Evolutionary conservation across 2,329 filamentous ascomycete genomes (phyloP).

Genomic region (Trichoderma sp.): DNA sequence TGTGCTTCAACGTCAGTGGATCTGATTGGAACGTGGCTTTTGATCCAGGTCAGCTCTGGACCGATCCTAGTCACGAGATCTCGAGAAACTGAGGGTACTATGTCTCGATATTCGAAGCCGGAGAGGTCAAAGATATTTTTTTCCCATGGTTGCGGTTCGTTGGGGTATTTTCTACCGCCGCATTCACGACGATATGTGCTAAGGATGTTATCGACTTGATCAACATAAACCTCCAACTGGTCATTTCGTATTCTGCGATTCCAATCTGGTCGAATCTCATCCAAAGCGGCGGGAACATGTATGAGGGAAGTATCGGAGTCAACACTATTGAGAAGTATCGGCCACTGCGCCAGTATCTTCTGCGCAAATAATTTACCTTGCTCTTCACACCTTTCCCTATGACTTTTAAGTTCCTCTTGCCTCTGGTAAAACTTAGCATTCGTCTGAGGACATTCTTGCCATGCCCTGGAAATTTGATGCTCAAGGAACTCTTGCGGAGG

Average conservation of each 20-base stretch:
- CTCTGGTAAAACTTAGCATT: no score
- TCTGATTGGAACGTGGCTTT: neutral
- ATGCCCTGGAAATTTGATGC: no score
- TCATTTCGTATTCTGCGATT: conserved; percentile 7
- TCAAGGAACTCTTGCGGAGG: no score
- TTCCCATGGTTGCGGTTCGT: no score
- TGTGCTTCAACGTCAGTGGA: neutral
- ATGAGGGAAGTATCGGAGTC: neutral
- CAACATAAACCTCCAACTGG: neutral
- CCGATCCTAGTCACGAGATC: neutral
- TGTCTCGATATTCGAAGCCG: neutral
- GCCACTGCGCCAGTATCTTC: no score
- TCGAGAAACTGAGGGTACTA: neutral
- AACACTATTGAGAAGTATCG: no score
- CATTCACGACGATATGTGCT: neutral
- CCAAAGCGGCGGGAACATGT: neutral
- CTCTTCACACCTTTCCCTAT: no score
- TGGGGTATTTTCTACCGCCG: neutral
- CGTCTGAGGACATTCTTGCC: no score
- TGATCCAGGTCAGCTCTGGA: neutral
- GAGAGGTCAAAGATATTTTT: neutral
- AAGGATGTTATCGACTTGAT: neutral
- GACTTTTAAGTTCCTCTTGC: no score
- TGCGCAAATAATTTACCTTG: no score
- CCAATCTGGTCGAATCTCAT: neutral